Base-by-base conservation (phyloP, 495 filamentous ascomycete species). In the Niebla homalea region DNA sequence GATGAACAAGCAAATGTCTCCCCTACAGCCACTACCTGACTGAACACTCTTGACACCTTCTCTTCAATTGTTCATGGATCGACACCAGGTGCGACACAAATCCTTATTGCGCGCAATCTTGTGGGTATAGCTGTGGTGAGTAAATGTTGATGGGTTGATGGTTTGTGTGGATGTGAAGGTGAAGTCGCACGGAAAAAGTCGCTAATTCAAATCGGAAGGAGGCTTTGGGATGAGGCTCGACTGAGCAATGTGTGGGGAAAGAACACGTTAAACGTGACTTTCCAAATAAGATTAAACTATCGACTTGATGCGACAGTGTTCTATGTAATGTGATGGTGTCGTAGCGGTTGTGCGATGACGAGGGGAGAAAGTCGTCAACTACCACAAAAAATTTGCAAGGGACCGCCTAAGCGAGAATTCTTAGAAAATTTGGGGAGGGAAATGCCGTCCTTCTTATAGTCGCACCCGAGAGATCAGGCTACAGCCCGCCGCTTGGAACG, bases 1-100 rank as follows among this genome's bases (percentile, higher is more conserved):
- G 89, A 94, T 85, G 75, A 85, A 94, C 89, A 94, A 96, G 60
- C 81, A 67, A 96, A 96, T 95, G 89, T 87, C 82, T 95, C 89
- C 86, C 89, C 87, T 81, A 71, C 66, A 70, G 62, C 49, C 57
- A 57, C 57, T 64, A 57, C 52, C 35, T 49, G 58, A 50, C 55
- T 53, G 53, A 35, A 56, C 52, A 51, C 45, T 48, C 38, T 48
- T 36, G n/a, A 40, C 37, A 40, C 29, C 37, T 39, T 45, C 29
- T 38, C 36, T 23, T 42, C 29, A 44, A 45, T 51, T 2, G 51
- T 26, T 50, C 54, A 44, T 39, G 26, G 49, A 49, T 36, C 39
- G 32, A 46, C 15, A 18, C 10, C 20, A 45, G 2, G 29, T 5
- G 29, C 29, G 29, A 7, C 15, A 41, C 20, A 39, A 35, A 25